A percentile compares a stretch with the other conserved stretches of the same genome.
Evolutionary conservation across 1,284 basidiomycete genomes (phyloP).

Genomic region (Trichosporon sp.): DNA sequence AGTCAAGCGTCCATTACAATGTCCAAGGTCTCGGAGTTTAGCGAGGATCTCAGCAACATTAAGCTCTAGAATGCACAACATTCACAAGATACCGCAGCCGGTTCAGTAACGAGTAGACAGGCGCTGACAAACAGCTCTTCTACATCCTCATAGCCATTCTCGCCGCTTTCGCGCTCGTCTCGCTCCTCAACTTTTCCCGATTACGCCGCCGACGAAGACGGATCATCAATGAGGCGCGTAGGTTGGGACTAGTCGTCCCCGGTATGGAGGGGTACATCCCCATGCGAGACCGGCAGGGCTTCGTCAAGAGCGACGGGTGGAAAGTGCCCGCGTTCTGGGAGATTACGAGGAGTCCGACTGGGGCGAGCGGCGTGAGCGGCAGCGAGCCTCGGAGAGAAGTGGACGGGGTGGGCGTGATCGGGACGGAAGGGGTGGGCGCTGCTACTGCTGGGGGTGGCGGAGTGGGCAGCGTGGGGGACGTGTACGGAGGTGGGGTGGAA

Average conservation of each 20-base stretch:
- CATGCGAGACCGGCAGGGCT: slow-evolving; percentile 28
- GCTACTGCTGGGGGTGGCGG: no score
- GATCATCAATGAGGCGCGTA: slow-evolving; percentile 34
- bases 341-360: slow-evolving; percentile 6
- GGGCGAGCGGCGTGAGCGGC: neutral
- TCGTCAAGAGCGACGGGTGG: slow-evolving; percentile 27
- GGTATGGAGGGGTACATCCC: slow-evolving; percentile 43
- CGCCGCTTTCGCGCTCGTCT: slow-evolving; percentile 35
- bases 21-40: no score
- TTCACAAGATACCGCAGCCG: neutral
- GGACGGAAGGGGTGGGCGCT: neutral
- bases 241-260: slow-evolving; percentile 42
- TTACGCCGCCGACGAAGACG: slow-evolving; percentile 32
- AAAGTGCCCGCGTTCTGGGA: slow-evolving; percentile 43
- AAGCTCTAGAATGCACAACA: no score
- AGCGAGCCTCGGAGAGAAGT: neutral
- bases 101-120: no score
- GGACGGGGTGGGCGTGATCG: no score
- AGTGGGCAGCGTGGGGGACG: no score
- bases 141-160: slow-evolving; percentile 46
- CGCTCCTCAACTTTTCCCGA: slow-evolving; percentile 34
- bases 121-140: slow-evolving; percentile 29
- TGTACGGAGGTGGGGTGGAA: no score
- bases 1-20: no score
- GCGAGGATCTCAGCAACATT: no score